These are phyloP conservation scores for Termitomyces titanicus DNA, from an alignment of 768 basidiomycete species.

Conservation along the genomic window DNA sequence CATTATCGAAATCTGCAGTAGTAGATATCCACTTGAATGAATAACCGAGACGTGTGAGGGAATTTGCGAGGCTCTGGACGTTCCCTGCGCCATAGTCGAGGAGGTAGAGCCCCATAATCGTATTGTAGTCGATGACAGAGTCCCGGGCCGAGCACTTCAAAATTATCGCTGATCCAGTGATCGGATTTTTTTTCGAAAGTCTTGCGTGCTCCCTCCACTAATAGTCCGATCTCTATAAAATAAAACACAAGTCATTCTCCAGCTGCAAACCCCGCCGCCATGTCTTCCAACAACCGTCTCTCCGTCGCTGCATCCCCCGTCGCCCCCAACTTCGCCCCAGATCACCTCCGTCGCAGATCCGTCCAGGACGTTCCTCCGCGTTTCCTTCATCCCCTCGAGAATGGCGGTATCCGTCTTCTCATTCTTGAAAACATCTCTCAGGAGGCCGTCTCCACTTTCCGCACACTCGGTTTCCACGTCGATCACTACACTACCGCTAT, in stretches of 20 bases:
- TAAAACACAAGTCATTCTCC: constrained; percentile 7
- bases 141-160: constrained; percentile 2
- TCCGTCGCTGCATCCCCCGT: constrained; percentile 55
- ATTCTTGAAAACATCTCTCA: constrained; percentile 94
- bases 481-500: constrained; percentile 85
- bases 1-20: constrained; percentile 79
- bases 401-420: constrained; percentile 76
- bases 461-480: constrained; percentile 83
- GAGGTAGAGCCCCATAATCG: constrained; percentile 75
- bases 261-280: constrained; percentile 21
- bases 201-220: constrained; percentile 10
- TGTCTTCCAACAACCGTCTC: constrained; percentile 37
- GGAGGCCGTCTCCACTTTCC: constrained; percentile 81
- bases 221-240: not conserved
- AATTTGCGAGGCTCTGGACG: constrained; percentile 91
- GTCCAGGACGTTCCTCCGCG: constrained; percentile 42
- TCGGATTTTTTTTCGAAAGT: constrained; percentile 12
- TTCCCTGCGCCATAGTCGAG: constrained; percentile 98
- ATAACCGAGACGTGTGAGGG: constrained; percentile 79
- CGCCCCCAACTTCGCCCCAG: constrained; percentile 30
- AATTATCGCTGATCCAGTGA: constrained; percentile 7
- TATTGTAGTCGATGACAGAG: constrained; percentile 12
- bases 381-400: constrained; percentile 79
- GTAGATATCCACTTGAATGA: constrained; percentile 84
- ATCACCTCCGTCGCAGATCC: constrained; percentile 35